Conservation (phyloP, 768 basidiomycete species). For the Termitomyces heimii region DNA sequence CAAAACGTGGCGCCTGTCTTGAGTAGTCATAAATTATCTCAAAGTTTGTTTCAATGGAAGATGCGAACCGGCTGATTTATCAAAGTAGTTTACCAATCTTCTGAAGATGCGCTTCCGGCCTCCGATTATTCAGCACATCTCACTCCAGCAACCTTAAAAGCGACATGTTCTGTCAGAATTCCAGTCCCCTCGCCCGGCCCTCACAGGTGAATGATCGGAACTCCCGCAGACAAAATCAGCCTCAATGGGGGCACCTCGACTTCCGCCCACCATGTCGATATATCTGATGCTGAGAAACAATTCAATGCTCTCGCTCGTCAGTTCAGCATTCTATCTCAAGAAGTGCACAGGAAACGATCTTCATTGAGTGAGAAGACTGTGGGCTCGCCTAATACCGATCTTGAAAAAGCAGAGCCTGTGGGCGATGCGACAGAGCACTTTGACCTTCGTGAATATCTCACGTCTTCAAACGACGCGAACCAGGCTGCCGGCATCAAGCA, state of each 20-base stretch:
- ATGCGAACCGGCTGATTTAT: slow-evolving; percentile 5
- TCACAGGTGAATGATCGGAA: slow-evolving; percentile 20
- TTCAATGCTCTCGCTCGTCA: slow-evolving; percentile 52
- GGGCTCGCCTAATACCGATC: slow-evolving; percentile 40
- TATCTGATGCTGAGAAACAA: slow-evolving; percentile 43
- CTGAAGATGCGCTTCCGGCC: background rate
- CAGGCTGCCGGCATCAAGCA: slow-evolving; percentile 62
- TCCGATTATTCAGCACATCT: slow-evolving; percentile 13
- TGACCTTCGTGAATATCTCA: slow-evolving; percentile 63
- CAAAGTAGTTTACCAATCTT: slow-evolving; percentile 3
- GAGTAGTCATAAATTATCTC: background rate
- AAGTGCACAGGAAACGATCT: slow-evolving; percentile 15
- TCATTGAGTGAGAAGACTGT: slow-evolving; percentile 19
- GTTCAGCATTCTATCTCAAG: slow-evolving; percentile 24
- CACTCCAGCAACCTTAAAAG: slow-evolving; percentile 6
- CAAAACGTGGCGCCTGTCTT: background rate
- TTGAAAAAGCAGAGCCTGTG: slow-evolving; percentile 28
- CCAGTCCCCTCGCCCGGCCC: background rate
- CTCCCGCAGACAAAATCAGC: slow-evolving; percentile 24
- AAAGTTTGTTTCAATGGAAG: background rate
- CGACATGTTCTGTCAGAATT: background rate
- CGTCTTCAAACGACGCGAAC: slow-evolving; percentile 60
- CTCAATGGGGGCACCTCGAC: slow-evolving; percentile 19
- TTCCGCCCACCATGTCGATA: slow-evolving; percentile 34
- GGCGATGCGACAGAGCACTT: slow-evolving; percentile 33